These are phyloP conservation scores for Metarhizium sp. DNA, from an alignment of 2,329 filamentous ascomycete species.

Conservation along the genomic window DNA sequence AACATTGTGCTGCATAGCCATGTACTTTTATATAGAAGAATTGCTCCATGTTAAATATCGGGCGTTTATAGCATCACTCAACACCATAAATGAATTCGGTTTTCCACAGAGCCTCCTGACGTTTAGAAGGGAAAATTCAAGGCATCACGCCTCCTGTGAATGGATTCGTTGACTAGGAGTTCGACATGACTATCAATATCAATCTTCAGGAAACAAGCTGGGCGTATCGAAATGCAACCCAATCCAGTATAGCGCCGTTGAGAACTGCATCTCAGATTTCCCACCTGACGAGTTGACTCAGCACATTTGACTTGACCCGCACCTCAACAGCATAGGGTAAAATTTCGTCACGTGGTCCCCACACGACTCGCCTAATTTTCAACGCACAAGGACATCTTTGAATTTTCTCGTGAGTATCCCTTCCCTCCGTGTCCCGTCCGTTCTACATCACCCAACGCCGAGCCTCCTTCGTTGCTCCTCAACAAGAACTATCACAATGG, in stretches of 20 bases:
- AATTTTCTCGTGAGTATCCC: slow-evolving; percentile 4
- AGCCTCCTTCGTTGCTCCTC: slow-evolving; percentile 15
- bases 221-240: slow-evolving; percentile 1
- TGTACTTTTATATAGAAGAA: not conserved
- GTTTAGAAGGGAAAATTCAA: no score
- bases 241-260: not conserved
- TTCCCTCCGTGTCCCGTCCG: not conserved
- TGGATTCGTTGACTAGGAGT: no score
- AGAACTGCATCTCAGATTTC: no score
- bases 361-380: slow-evolving; percentile 18
- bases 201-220: no score
- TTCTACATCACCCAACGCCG: slow-evolving; percentile 22
- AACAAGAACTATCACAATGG: slow-evolving; percentile 46
- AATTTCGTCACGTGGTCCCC: slow-evolving; percentile 22
- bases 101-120: not conserved
- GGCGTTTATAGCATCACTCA: no score
- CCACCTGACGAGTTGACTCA: not conserved
- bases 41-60: not conserved
- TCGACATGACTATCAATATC: not conserved
- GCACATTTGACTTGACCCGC: not conserved
- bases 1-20: not conserved
- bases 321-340: not conserved
- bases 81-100: not conserved
- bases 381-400: slow-evolving; percentile 17
- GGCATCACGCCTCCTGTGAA: no score